Percentiles rank a stretch among this genome's conserved stretches.
phyloP scores from a whole-genome alignment of 2,329 filamentous ascomycete genomes.

The Teratosphaeria zuluensis region DNA sequence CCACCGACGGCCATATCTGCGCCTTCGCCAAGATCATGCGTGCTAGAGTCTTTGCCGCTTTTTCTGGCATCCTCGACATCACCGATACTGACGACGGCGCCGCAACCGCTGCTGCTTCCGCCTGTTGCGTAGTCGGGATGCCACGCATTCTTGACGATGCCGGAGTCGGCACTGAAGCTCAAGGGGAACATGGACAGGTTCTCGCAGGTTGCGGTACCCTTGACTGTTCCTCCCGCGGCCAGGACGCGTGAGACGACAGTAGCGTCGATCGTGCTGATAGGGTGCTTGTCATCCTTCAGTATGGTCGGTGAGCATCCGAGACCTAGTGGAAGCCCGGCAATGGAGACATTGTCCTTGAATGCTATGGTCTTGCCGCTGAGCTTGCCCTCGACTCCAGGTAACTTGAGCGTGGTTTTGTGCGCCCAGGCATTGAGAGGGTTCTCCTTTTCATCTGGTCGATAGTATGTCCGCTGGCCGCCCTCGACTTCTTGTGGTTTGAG shows the following conservation, averaged over 20 bases:
- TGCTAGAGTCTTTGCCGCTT: conserved; percentile 12
- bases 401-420: conserved; percentile 26
- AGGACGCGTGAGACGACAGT: conserved; percentile 36
- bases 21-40: conserved; percentile 21
- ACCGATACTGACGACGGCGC: conserved; percentile 23
- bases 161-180: conserved; percentile 36
- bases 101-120: conserved; percentile 27
- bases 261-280: conserved; percentile 33
- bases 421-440: conserved; percentile 39
- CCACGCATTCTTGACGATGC: conserved; percentile 35
- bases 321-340: conserved; percentile 36
- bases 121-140: conserved; percentile 27
- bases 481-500: conserved; percentile 21
- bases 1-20: conserved; percentile 27
- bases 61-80: conserved; percentile 20
- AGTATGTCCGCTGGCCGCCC: conserved; percentile 15
- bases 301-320: conserved; percentile 32
- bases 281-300: conserved; percentile 29
- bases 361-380: conserved; percentile 27
- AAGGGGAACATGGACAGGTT: conserved; percentile 36
- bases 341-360: conserved; percentile 41
- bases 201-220: conserved; percentile 40
- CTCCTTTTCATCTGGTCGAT: conserved; percentile 16
- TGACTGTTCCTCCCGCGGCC: conserved; percentile 33
- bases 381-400: conserved; percentile 13